Base-by-base conservation (phyloP, 1,284 basidiomycete genomes). In the Chalciporus piperatoides region DNA sequence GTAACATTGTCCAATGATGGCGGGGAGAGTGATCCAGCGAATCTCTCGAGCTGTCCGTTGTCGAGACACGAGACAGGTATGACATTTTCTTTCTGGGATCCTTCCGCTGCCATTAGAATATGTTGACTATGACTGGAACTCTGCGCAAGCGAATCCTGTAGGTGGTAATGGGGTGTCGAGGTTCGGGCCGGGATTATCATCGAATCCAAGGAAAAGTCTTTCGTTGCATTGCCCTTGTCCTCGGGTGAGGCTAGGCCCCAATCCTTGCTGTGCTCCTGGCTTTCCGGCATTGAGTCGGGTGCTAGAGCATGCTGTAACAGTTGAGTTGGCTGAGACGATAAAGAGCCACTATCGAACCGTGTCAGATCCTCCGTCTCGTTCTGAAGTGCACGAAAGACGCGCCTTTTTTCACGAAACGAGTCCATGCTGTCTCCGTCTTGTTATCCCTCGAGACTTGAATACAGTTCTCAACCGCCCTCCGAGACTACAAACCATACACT, bases 141-240 rank as follows among this genome's bases (percentile, higher is more conserved):
- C 51, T 82, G 76, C 2, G 77, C 54, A 49, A 76, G 76, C 0
- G 75, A 77, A 8, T 77, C 80, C 51, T 79, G 74, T 49, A 80
- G 72, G 57, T 79, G 75, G 63, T 84, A 83, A 46, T 70, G 70
- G 30, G 76, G 69, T 17, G 65, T 56, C 33, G 40, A 56, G 24
- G 52, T 50, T 51, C 47, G 55, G 15, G 28, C 51, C 47, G 56
- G 70, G 48, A 55, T 57, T 51, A 57, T 54, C 33, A 47, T 60
- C 11, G 60, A 66, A 56, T 64, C 56, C 41, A 53, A 45, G 3
- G 64, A 66, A 45, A 62, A 56, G 42, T 66, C 54, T 2, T 44
- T 35, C 35, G 43, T 41, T 33, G 51, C 40, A 46, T 55, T 46
- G 46, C 44, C 54, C 44, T 37, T 38, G 39, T 51, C 46, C 48